Conservation (phyloP, 129 eudicot species). For the Centella asiatica region DNA sequence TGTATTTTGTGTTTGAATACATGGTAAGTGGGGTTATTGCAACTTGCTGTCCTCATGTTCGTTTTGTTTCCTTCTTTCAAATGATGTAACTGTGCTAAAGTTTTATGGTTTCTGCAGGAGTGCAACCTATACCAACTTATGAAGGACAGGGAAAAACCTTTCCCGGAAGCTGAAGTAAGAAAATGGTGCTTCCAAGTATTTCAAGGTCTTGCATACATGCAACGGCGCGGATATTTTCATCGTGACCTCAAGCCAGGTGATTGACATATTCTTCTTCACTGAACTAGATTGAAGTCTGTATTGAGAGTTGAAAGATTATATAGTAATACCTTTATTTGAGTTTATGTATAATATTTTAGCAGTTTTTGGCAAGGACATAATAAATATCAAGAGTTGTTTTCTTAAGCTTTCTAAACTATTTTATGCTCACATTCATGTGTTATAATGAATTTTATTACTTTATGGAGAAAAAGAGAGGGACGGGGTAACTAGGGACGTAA, state of each 20-base stretch:
- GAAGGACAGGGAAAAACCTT: conserved; percentile 69
- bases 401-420: neutral
- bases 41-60: neutral
- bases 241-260: conserved; percentile 99
- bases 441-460: too few species aligned
- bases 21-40: conserved; percentile 40
- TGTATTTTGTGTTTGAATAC: conserved; percentile 94
- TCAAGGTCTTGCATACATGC: conserved; percentile 96
- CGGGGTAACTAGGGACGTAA: too few species aligned
- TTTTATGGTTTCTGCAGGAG: conserved; percentile 32
- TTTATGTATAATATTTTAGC: neutral
- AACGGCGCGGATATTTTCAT: conserved; percentile 94
- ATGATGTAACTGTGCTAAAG: neutral
- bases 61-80: neutral
- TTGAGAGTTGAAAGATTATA: neutral
- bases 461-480: too few species aligned
- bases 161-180: conserved; percentile 72
- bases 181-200: conserved; percentile 98
- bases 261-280: neutral
- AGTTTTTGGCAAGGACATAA: neutral
- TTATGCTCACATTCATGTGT: too few species aligned
- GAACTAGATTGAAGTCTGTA: neutral
- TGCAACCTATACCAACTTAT: conserved; percentile 91
- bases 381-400: neutral
- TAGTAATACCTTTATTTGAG: neutral